Conservation (phyloP, 768 basidiomycete genomes). For the Cyathus striatus region DNA sequence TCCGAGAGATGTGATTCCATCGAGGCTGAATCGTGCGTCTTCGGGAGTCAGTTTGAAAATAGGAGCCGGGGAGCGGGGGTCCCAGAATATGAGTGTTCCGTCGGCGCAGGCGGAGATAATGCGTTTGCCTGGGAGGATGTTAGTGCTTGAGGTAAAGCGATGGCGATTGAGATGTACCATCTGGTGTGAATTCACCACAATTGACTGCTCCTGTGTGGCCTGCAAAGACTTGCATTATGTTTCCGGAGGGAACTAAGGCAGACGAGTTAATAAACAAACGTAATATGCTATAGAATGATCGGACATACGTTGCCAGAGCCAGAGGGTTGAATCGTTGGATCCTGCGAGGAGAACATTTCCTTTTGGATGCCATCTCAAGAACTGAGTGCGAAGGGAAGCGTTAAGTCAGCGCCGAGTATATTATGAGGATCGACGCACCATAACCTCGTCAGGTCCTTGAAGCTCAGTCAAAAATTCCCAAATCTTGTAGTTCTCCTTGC, state of each 20-base stretch:
- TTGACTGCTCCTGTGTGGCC: slow-evolving; percentile 83
- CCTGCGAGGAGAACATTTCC: slow-evolving; percentile 86
- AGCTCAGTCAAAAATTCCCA: slow-evolving; percentile 97
- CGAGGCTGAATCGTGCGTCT: slow-evolving; percentile 73
- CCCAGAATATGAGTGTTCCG: slow-evolving; percentile 85
- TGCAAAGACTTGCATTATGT: slow-evolving; percentile 93
- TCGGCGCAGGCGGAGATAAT: slow-evolving; percentile 85
- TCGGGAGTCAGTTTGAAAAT: slow-evolving; percentile 72
- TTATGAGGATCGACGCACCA: slow-evolving; percentile 52
- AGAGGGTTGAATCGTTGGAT: slow-evolving; percentile 88
- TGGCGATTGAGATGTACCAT: slow-evolving; percentile 41
- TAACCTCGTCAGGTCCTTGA: slow-evolving; percentile 93
- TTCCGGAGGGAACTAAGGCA: slow-evolving; percentile 84
- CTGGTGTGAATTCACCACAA: slow-evolving; percentile 88
- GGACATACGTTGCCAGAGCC: slow-evolving; percentile 94
- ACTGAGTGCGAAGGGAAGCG: slow-evolving; percentile 31
- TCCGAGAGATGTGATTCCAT: slow-evolving; percentile 83
- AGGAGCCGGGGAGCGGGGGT: slow-evolving; percentile 74
- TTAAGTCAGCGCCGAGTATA: neutral
- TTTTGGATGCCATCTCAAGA: slow-evolving; percentile 95
- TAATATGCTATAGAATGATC: neutral
- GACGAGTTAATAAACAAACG: slow-evolving; percentile 1
- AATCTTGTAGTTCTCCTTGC: slow-evolving; percentile 61
- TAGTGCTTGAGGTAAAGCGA: neutral
- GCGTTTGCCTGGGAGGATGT: slow-evolving; percentile 58